These are phyloP conservation scores for Cucumis sativus DNA, from an alignment of 306 rosid genomes.

Conservation along the genomic window Cucumber_9930_V3 NC_026659.2:24179501-24180000, in stretches of 20 bases:
- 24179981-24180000: conserved; percentile 85
- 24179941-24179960: conserved; percentile 57
- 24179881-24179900: background rate
- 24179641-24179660: conserved; percentile 80
- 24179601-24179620: conserved; percentile 90
- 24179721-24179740: background rate
- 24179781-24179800: background rate
- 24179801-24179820: background rate
- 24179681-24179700: background rate
- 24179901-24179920: background rate
- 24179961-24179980: conserved; percentile 87
- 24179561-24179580: conserved; percentile 62
- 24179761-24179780: background rate
- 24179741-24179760: background rate
- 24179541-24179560: background rate
- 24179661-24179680: conserved; percentile 15
- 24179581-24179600: conserved; percentile 64
- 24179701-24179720: background rate
- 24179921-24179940: conserved; percentile 86
- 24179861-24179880: background rate
- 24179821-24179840: background rate
- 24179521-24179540: background rate
- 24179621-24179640: conserved; percentile 81
- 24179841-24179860: background rate
- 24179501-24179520: background rate